phyloP scores from a whole-genome alignment of 257 asterid species.

The Verbascum thapsus region DNA sequence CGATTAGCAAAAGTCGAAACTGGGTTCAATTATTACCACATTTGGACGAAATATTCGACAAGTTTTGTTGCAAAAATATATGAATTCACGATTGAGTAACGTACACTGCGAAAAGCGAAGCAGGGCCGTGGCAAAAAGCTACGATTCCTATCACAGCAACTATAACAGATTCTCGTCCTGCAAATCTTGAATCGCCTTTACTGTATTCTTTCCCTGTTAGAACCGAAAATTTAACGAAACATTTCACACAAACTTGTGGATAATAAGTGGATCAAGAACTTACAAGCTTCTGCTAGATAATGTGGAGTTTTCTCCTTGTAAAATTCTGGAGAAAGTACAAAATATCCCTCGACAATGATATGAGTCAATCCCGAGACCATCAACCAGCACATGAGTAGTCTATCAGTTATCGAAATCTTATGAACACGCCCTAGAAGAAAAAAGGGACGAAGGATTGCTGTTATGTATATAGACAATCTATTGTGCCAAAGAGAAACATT shows the following conservation, averaged over 20 bases:
- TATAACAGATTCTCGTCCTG: constrained; percentile 65
- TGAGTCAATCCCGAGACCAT: constrained; percentile 92
- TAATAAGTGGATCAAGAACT: no score
- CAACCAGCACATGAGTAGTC: constrained; percentile 97
- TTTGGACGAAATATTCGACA: no score
- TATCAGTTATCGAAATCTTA: constrained; percentile 64
- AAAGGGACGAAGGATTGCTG: no score
- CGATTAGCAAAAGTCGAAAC: no score
- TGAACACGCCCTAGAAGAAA: constrained; percentile 53
- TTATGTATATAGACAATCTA: no score
- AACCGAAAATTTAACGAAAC: not conserved
- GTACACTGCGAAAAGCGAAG: constrained; percentile 75
- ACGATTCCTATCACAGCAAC: constrained; percentile 84
- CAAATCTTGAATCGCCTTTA: constrained; percentile 96
- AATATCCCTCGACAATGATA: constrained; percentile 83
- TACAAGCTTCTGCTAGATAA: constrained; percentile 93
- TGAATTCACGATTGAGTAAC: no score
- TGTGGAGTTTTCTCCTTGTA: constrained; percentile 63
- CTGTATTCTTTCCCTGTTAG: constrained; percentile 96
- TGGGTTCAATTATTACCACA: no score
- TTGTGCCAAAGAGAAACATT: no score
- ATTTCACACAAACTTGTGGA: no score
- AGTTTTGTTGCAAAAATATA: not conserved
- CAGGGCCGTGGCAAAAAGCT: constrained; percentile 80
- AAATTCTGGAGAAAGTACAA: constrained; percentile 77